These are phyloP conservation scores for Cladophialophora exuberans DNA, from an alignment of 2,329 filamentous ascomycete genomes.

Conservation along the genomic window DNA sequence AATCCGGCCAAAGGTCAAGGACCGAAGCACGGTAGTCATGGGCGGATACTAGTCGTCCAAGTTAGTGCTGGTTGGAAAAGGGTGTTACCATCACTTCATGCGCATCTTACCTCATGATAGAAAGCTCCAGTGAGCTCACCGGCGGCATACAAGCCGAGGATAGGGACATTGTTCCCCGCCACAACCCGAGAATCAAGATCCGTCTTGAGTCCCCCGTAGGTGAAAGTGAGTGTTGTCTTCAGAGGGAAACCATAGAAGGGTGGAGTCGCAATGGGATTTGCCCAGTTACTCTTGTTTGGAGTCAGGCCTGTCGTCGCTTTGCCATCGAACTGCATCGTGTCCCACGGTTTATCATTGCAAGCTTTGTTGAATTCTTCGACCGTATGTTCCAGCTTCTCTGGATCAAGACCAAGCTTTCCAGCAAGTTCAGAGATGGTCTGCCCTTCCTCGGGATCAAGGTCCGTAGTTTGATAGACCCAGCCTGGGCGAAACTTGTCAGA, in stretches of 20 bases:
- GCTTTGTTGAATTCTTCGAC: conserved; percentile 45
- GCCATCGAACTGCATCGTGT: conserved; percentile 43
- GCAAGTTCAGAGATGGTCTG: conserved; percentile 46
- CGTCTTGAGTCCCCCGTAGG: conserved; percentile 42
- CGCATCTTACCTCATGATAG: conserved; percentile 20
- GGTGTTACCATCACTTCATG: neutral
- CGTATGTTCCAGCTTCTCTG: conserved; percentile 42
- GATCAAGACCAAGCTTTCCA: conserved; percentile 41
- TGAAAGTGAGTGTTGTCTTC: conserved; percentile 34
- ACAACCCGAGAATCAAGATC: conserved; percentile 44
- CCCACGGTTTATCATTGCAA: conserved; percentile 42
- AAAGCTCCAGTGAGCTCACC: conserved; percentile 26
- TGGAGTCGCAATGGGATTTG: conserved; percentile 41
- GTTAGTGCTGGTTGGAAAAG: neutral
- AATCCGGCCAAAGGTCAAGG: conserved; percentile 26
- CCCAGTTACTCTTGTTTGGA: conserved; percentile 44
- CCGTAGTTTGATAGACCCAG: conserved; percentile 49
- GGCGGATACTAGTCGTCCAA: conserved; percentile 17
- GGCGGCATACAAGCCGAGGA: conserved; percentile 35
- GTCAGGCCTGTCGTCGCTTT: conserved; percentile 41
- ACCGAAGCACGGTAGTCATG: conserved; percentile 23
- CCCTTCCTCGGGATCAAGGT: conserved; percentile 44
- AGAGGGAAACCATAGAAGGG: conserved; percentile 42
- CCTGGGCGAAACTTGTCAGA: conserved; percentile 47
- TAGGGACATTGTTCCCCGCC: conserved; percentile 43